Evolutionary conservation across 116 monocot genomes (phyloP).

Genomic region (Phalaenopsis hybrid): DNA sequence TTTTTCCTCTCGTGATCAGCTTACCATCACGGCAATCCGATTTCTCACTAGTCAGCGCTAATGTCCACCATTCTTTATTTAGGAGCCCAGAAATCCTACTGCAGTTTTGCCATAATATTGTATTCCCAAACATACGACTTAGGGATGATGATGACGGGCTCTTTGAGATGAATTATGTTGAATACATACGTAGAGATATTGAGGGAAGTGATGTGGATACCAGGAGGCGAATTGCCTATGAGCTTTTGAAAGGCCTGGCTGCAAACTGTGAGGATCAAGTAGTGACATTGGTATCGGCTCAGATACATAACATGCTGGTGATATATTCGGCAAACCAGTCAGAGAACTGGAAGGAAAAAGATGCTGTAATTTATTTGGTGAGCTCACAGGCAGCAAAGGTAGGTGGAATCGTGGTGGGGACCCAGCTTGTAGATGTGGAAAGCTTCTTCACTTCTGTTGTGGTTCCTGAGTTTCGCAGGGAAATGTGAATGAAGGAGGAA

Average conservation of each 20-base stretch:
- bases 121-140: slow-evolving; percentile 70
- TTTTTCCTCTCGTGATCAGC: slow-evolving; percentile 52
- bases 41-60: slow-evolving; percentile 83
- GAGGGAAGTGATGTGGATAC: slow-evolving; percentile 96
- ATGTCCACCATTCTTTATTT: slow-evolving; percentile 82
- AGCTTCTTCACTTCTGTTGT: slow-evolving; percentile 74
- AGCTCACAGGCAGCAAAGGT: slow-evolving; percentile 57
- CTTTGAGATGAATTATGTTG: slow-evolving; percentile 79
- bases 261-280: slow-evolving; percentile 75
- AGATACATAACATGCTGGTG: slow-evolving; percentile 72
- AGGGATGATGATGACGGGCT: slow-evolving; percentile 87
- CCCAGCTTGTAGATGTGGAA: slow-evolving; percentile 61
- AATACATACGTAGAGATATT: slow-evolving; percentile 80
- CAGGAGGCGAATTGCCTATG: slow-evolving; percentile 69
- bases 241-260: slow-evolving; percentile 75
- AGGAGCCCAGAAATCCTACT: slow-evolving; percentile 46
- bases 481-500: slow-evolving; percentile 48
- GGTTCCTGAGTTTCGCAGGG: slow-evolving; percentile 66
- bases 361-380: slow-evolving; percentile 82
- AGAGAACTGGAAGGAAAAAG: slow-evolving; percentile 94
- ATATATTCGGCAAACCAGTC: slow-evolving; percentile 47
- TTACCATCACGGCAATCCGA: slow-evolving; percentile 65
- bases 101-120: slow-evolving; percentile 73
- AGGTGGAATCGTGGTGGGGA: slow-evolving; percentile 21
- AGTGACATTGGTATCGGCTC: slow-evolving; percentile 45